These are phyloP conservation scores for Fraxinus angustifolia DNA, from an alignment of 305 asterid genomes.

Conservation along the genomic window DNA sequence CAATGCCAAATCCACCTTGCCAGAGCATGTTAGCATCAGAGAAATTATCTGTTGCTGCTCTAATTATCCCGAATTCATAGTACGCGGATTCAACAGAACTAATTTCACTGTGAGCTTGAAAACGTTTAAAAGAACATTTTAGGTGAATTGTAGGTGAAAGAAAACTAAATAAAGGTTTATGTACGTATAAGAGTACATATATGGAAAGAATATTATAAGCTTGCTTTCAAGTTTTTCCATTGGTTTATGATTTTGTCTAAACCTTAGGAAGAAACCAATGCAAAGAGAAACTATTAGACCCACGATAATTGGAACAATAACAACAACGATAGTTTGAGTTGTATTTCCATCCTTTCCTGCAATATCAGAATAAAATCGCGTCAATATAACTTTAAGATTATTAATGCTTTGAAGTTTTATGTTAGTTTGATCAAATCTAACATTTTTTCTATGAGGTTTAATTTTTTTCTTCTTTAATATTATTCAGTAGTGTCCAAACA, in stretches of 20 bases:
- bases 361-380: background rate
- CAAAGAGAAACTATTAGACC: no score
- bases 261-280: background rate
- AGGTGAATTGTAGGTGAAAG: background rate
- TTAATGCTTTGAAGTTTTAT: no score
- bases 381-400: no score
- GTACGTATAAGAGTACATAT: background rate
- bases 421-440: no score
- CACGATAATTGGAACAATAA: background rate
- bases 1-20: constrained; percentile 45
- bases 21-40: constrained; percentile 33
- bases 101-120: background rate
- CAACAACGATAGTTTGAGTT: background rate
- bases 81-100: background rate
- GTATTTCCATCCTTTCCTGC: background rate
- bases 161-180: background rate
- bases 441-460: no score
- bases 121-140: background rate
- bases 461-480: no score
- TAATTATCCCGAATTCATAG: background rate
- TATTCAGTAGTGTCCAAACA: no score
- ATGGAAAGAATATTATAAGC: background rate
- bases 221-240: background rate
- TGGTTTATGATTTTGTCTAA: background rate
- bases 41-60: constrained; percentile 24